Conservation (phyloP, 1,284 basidiomycete genomes). For the Stereum hirsutum region DNA sequence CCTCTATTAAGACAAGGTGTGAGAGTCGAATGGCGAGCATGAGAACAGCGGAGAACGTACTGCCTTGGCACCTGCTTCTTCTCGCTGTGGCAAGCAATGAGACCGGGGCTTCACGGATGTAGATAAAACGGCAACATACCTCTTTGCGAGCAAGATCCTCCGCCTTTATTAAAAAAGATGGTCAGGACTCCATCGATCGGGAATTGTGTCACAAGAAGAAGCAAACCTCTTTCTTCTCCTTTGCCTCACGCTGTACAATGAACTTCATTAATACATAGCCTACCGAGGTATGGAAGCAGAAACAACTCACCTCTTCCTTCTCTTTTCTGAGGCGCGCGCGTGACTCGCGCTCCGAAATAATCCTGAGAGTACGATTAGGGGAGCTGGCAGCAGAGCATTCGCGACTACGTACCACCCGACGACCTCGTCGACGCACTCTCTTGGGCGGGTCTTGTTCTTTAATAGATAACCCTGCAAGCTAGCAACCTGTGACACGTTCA, state of each 20-base stretch:
- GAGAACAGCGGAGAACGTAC: too few relatives aligned
- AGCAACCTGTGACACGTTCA: constrained; percentile 47
- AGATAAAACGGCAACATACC: constrained; percentile 15
- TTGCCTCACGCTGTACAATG: constrained; percentile 63
- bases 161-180: constrained; percentile 13
- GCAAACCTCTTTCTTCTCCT: constrained; percentile 68
- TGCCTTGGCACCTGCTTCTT: too few relatives aligned
- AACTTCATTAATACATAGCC: constrained; percentile 13
- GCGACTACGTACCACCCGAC: constrained; percentile 39
- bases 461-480: constrained; percentile 76
- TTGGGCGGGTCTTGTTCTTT: constrained; percentile 77
- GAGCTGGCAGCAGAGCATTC: constrained; percentile 5
- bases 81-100: constrained; percentile 25
- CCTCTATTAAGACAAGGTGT: too few relatives aligned
- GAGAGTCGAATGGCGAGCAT: too few relatives aligned
- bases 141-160: constrained; percentile 32
- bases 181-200: neutral
- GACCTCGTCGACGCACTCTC: constrained; percentile 74
- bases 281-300: constrained; percentile 12
- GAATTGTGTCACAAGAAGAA: constrained; percentile 11
- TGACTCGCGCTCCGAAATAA: constrained; percentile 69
- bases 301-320: constrained; percentile 59
- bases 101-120: neutral
- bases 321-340: constrained; percentile 77
- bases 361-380: constrained; percentile 25